phyloP scores from a whole-genome alignment of 352 stramenopile genomes.

The Globisporangium takayamanum region DNA sequence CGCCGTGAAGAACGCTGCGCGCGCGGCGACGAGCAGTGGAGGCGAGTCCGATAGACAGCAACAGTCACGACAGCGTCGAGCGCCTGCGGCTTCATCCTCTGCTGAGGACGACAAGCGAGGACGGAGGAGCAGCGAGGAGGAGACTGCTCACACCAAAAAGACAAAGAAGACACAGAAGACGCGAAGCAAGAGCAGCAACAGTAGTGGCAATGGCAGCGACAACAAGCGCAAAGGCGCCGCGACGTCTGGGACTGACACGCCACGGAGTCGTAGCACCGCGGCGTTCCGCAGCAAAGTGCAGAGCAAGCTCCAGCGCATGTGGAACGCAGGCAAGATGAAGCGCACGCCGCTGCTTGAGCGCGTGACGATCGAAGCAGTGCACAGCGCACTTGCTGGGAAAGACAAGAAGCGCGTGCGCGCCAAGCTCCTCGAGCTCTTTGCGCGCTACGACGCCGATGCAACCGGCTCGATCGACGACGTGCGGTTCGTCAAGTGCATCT shows the following conservation, averaged over 20 bases:
- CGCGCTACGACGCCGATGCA: slow-evolving; percentile 39
- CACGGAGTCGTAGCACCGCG: neutral
- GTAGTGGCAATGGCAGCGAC: neutral
- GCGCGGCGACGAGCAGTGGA: too few species aligned
- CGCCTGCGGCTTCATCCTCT: too few species aligned
- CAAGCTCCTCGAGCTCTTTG: slow-evolving; percentile 42
- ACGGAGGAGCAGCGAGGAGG: neutral
- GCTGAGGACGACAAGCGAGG: neutral
- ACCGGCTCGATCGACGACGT: slow-evolving; percentile 24
- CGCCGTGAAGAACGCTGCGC: neutral
- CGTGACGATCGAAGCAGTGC: slow-evolving; percentile 35
- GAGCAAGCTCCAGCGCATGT: slow-evolving; percentile 22
- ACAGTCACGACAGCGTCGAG: too few species aligned
- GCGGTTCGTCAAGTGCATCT: slow-evolving; percentile 55
- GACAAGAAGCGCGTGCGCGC: slow-evolving; percentile 31
- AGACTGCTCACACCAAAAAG: slow-evolving; percentile 2
- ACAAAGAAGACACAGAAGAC: slow-evolving; percentile 2
- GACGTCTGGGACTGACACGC: slow-evolving; percentile 9
- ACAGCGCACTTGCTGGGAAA: slow-evolving; percentile 43
- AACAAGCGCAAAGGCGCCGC: neutral
- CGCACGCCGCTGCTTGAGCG: slow-evolving; percentile 42
- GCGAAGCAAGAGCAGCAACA: neutral
- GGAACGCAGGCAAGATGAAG: slow-evolving; percentile 38
- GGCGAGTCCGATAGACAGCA: neutral
- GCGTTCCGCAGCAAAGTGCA: slow-evolving; percentile 12